A percentile compares a stretch with the other conserved stretches of the same genome.
Conservation (phyloP, 1,284 basidiomycete genomes). For the Neonothopanus nambi region DNA sequence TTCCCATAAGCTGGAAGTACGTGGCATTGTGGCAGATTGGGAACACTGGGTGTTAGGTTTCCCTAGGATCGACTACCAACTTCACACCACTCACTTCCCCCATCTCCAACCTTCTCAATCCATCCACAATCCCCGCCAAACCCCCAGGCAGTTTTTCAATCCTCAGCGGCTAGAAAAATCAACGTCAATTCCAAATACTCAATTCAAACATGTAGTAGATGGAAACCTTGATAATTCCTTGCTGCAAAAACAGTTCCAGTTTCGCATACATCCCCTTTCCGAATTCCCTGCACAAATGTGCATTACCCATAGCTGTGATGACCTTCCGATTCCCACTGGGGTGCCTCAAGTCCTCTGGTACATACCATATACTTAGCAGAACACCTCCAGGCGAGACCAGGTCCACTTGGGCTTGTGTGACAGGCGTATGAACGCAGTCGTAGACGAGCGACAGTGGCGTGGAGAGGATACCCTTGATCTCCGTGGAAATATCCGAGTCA, state of each 20-base stretch:
- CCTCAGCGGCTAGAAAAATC: background rate
- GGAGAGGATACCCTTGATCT: background rate
- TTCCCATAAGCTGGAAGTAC: too few relatives aligned
- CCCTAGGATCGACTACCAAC: background rate
- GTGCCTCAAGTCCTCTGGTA: background rate
- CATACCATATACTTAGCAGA: background rate
- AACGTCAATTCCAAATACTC: background rate
- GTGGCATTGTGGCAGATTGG: too few relatives aligned
- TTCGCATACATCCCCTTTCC: conserved; percentile 5
- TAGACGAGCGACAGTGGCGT: conserved; percentile 5
- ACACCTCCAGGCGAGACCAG: conserved; percentile 2
- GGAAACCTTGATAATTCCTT: conserved; percentile 12
- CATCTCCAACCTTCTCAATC: background rate
- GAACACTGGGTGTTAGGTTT: background rate
- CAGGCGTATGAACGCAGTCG: background rate
- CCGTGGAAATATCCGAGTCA: background rate
- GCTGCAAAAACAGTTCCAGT: background rate
- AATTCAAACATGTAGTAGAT: background rate
- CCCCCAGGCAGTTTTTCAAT: conserved; percentile 3
- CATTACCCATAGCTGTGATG: background rate
- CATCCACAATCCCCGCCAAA: conserved; percentile 2
- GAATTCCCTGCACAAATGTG: background rate
- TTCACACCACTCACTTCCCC: conserved; percentile 7
- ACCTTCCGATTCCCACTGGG: conserved; percentile 1
- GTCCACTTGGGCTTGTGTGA: background rate